Evolutionary conservation across 1,284 basidiomycete genomes (phyloP), one percentile per base, ranked within the genome.

Genomic region (Calocybe gambosa): DNA sequence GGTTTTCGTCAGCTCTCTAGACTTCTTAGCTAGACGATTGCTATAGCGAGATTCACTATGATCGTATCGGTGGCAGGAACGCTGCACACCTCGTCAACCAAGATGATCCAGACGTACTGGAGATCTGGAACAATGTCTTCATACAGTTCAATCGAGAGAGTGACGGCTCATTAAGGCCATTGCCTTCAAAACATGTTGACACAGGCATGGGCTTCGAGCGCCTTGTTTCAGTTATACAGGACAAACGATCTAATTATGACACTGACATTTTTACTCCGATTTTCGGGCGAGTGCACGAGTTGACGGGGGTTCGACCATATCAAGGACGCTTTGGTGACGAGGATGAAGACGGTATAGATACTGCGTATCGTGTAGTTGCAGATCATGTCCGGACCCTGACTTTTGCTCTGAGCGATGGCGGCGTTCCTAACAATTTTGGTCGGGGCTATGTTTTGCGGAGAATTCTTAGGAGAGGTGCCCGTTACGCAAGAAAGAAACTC

Each of bases 91-190:
- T 96, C 43, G 94, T 99, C 59, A 97, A 98, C 67, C 77, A 85
- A 59, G 93, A 98, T 64, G 93, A 99, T 62, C 91, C 95, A 3
- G 82, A 94, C 57, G 95, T 99, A 4, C 78, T 99, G 50, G 96
- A 99, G 68, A 94, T 99, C 59, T 99, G 95, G 95, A 99, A 99
- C 74, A 96, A 96, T 66, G 95, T 99, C 48, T 99, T 98, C 67
- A 98, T 99, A 62, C 93, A 97, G 61, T 99, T 89, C 74, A 99
- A 99, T 67, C 88, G 95, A 34, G 95, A 98, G 67, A 78, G 84
- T 34, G 88, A 93, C 51, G 89, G 89, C 43, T 81, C 82, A 13
- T 77, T 99, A 13, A 83, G 81, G 49, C 55, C 81, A 1, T 78
- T 99, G 15, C 95, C 96, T 19, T 82, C 88, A 39, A 93, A 94